Conservation (phyloP, 164 flowering plant genomes). For the Kalanchoe fedtschenkoi region DNA sequence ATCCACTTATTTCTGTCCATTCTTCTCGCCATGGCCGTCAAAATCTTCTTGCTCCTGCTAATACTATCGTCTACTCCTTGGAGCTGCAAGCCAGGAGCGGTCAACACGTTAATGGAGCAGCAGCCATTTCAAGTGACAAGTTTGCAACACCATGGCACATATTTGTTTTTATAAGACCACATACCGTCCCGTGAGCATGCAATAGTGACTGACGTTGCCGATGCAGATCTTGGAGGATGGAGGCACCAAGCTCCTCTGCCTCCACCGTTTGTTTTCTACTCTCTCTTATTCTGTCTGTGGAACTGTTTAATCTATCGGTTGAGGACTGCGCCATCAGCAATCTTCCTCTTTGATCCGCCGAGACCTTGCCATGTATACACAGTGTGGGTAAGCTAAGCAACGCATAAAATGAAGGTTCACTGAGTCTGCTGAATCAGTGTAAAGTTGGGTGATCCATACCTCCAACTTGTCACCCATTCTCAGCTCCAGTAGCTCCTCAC, state of each 20-base stretch:
- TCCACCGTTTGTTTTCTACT: slow-evolving; percentile 37
- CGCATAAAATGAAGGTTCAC: too few species aligned
- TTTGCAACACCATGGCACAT: too few species aligned
- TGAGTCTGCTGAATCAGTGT: too few species aligned
- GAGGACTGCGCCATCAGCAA: slow-evolving; percentile 31
- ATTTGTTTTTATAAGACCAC: not conserved
- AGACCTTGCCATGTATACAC: not conserved
- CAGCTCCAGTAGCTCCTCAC: slow-evolving; percentile 75
- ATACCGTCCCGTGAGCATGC: slow-evolving; percentile 42
- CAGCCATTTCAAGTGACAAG: too few species aligned
- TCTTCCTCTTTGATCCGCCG: slow-evolving; percentile 7
- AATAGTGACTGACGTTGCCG: slow-evolving; percentile 47
- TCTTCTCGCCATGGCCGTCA: slow-evolving; percentile 41
- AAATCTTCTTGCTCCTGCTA: slow-evolving; percentile 41
- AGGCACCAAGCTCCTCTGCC: slow-evolving; percentile 62
- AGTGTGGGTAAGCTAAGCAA: too few species aligned
- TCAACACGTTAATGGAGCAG: too few species aligned
- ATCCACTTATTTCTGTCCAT: slow-evolving; percentile 45
- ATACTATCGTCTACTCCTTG: slow-evolving; percentile 57
- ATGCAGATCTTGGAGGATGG: slow-evolving; percentile 55
- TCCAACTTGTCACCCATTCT: slow-evolving; percentile 65
- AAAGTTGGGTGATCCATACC: slow-evolving; percentile 21
- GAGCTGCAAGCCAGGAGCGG: slow-evolving; percentile 24
- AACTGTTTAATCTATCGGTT: not conserved
- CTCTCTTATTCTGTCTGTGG: not conserved